Evolutionary conservation across 768 basidiomycete species (phyloP), one percentile per base, ranked within the genome.

Genomic region (Lactarius hatsudake): DNA sequence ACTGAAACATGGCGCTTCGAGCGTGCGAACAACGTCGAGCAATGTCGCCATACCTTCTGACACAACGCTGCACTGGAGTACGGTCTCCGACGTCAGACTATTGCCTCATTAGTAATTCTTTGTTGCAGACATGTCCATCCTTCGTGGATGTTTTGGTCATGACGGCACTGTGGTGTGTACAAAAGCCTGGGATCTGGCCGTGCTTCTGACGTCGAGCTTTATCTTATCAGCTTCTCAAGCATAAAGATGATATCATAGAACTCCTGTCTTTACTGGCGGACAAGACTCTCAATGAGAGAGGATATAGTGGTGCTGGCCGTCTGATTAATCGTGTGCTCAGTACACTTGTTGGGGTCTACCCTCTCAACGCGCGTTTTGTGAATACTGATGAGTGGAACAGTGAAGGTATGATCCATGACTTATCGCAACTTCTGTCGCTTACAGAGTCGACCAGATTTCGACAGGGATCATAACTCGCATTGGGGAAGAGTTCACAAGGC

Each of bases 1-100:
- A 76, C 77, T 98, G 62, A 91, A 87, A 73, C 88, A 93, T 69
- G 96, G 96, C 9, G 95, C 96, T 2, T 94, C 93, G 32, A 91
- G 90, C 69, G 81, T 89, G 38, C 81, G 94, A 54, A 94, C 91
- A 23, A 94, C 93, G 2, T 90, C 89, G 1, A 83, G 84, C 5
- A 86, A 89, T 70, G 82, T 84, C 42, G 87, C 89, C 12, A 83
- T 91, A 3, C 88, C 92, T 8, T 91, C 91, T 3, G 92, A 94
- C 71, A 93, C 92, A 7, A 94, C 93, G 8, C 79, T 98, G 61
- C 95, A 97, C 75, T 97, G 95, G 92, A 95, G 93, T 93, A 72
- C 78, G 67, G n/a, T 15, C 43, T 23, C 55, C 26, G 87, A 72
- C 43, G 10, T 64, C 28, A 61, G 36, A 38, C 59, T 38, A 59